A percentile compares a stretch with the other conserved stretches of the same genome.
These are phyloP conservation scores for Fusarium sp. DNA, from an alignment of 2,329 filamentous ascomycete genomes.

Conservation along the genomic window DNA sequence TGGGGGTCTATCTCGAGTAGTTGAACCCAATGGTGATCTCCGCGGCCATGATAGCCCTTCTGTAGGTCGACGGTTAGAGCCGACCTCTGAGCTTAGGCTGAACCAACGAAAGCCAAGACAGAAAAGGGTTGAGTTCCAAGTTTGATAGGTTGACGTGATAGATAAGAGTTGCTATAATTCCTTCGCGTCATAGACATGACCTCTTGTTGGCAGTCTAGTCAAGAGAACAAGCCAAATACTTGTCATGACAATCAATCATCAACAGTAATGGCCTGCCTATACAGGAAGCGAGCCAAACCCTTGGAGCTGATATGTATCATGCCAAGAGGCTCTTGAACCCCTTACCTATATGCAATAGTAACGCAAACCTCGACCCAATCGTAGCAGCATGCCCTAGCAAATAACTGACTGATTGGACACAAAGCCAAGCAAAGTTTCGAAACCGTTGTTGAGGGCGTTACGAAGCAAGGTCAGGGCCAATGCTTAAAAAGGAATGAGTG, in stretches of 20 bases:
- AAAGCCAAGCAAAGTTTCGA: constrained; percentile 33
- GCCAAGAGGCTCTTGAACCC: constrained; percentile 20
- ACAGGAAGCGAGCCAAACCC: constrained; percentile 9
- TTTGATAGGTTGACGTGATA: constrained; percentile 16
- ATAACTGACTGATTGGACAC: constrained; percentile 34
- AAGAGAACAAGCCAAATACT: constrained; percentile 1
- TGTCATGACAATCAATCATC: constrained; percentile 13
- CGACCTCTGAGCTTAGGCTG: constrained; percentile 12
- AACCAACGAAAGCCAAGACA: constrained; percentile 13
- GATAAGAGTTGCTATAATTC: constrained; percentile 29
- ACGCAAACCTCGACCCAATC: constrained; percentile 39
- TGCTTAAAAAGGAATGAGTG: constrained; percentile 19
- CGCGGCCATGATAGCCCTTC: constrained; percentile 17
- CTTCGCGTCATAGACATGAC: constrained; percentile 37
- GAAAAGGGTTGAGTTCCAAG: constrained; percentile 2
- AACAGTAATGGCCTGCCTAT: constrained; percentile 13
- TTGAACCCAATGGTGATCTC: constrained; percentile 24
- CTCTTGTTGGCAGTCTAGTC: not conserved
- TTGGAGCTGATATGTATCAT: constrained; percentile 23
- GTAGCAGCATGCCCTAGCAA: constrained; percentile 31
- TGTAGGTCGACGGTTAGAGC: constrained; percentile 22
- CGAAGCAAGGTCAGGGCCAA: constrained; percentile 31
- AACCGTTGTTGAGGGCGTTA: constrained; percentile 40
- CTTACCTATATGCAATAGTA: constrained; percentile 35
- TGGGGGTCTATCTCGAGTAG: constrained; percentile 29